Evolutionary conservation across 2,329 filamentous ascomycete genomes (phyloP), one percentile per base, ranked within the genome.

Genomic region (Fusarium nygamai): DNA sequence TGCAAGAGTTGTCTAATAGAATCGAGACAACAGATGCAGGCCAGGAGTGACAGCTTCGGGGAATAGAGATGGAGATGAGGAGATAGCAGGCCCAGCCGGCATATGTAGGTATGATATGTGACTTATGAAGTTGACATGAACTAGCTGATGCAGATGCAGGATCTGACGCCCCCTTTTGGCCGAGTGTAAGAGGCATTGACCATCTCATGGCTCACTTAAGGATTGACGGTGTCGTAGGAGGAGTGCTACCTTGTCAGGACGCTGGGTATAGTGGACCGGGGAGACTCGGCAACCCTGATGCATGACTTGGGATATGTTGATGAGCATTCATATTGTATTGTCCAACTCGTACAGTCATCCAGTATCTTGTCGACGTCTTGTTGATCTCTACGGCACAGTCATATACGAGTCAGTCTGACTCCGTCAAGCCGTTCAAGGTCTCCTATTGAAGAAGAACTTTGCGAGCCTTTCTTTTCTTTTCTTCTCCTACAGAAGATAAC

Each of bases 141-240:
- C 24, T 59, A 59, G 16, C 16, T 20, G 33, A 50, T 43, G 59
- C 29, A 41, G n/a, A 57, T 50, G 33, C 39, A 62, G 39, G 65
- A 62, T 47, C 47, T 34, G 44, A 22, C 27, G 44, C 38, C 65
- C 65, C 58, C 64, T 59, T 67, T 61, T 51, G 41, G 43, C 60
- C 36, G 36, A 66, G 31, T 60, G 54, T 56, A 24, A 56, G 50
- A 60, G 59, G 64, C 66, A 62, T 59, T 66, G 60, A 47, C 65
- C 62, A 64, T 69, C n/a, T 61, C 61, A 14, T 48, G 66, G 41
- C 50, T 44, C 68, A 59, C 39, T 22, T 38, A 27, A 47, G 41
- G 53, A 64, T 61, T 56, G 60, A 53, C 29, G 47, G 14, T 51
- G 9, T 58, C 36, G 24, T 59, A 59, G 56, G 31, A 59, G 56